Base-by-base conservation (phyloP, 306 rosid genomes). In the Dalbergia cochinchinensis region DNA sequence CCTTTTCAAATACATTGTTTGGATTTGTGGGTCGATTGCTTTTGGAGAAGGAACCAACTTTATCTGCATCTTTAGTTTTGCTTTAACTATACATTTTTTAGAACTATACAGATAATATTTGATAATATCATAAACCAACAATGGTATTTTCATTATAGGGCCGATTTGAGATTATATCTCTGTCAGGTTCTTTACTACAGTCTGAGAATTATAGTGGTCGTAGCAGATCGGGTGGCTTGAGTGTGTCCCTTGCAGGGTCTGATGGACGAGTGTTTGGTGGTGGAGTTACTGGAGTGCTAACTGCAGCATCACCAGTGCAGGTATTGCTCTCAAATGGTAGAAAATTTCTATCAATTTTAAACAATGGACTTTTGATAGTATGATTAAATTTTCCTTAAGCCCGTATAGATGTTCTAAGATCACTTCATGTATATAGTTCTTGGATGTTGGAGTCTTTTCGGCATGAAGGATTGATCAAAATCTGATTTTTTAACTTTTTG, bases 181-280 rank as follows among this genome's bases (percentile, higher is more conserved):
- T 93, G 5, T 73, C 94, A 6, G 90, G 94, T 53, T 84, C 91
- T 65, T 72, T 74, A 65, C 63, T 73, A 60, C 69, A 67, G 31
- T 83, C 89, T 84, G 94, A 88, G 59, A 76, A 78, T 67, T 77
- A 47, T 64, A 92, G 85, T 18, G 83, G 74, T 54, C 71, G 73
- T 69, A 83, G 74, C 66, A 80, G 88, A 81, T 78, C 83, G 20
- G 78, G 90, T 54, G 80, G 86, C 68, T 78, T 91, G 84, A 87
- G 70, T 57, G 88, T 89, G 37, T 51, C 88, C 50, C 79, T 95
- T 45, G 94, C 89, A 6, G 89, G 92, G 58, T 58, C 87, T 65
- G 92, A 89, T 74, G 92, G 97, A 69, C 87, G 75, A 54, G 87
- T 91, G 81, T 63, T 90, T 69, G 97, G 96, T 34, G 99, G 99